Percentiles rank a stretch among this genome's conserved stretches.
phyloP scores from a whole-genome alignment of 2,329 filamentous ascomycete species.

The Pestalotiopsis sp. region DNA sequence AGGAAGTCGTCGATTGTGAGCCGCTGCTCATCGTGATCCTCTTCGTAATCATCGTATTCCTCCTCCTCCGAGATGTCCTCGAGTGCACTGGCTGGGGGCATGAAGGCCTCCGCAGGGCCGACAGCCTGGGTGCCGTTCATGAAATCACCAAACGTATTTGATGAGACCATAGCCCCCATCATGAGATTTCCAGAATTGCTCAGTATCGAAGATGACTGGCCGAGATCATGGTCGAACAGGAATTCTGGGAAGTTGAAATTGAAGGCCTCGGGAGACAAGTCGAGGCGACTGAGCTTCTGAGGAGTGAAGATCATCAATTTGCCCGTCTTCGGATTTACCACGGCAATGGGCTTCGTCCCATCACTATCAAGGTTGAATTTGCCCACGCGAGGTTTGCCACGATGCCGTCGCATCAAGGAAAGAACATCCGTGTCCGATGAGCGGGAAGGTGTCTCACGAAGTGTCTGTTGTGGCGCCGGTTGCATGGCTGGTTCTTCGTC shows the following conservation, averaged over 20 bases:
- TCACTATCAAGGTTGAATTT: constrained; percentile 57
- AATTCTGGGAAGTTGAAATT: constrained; percentile 38
- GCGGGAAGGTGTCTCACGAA: constrained; percentile 39
- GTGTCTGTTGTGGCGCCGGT: constrained; percentile 48
- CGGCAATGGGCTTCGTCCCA: constrained; percentile 59
- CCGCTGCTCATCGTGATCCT: constrained; percentile 65
- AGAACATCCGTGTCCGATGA: constrained; percentile 53
- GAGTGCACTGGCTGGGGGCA: constrained; percentile 61
- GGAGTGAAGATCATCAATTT: constrained; percentile 68
- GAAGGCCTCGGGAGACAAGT: constrained; percentile 58
- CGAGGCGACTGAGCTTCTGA: constrained; percentile 46
- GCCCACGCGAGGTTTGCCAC: constrained; percentile 55
- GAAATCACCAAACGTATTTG: constrained; percentile 56
- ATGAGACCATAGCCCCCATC: constrained; percentile 71
- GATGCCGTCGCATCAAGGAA: constrained; percentile 45
- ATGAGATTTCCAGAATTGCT: constrained; percentile 74
- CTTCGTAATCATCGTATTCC: constrained; percentile 50
- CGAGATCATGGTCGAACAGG: constrained; percentile 35
- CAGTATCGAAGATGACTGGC: constrained; percentile 56
- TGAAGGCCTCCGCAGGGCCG: constrained; percentile 73
- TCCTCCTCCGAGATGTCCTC: constrained; percentile 54
- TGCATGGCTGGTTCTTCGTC: constrained; percentile 56
- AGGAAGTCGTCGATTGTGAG: constrained; percentile 75
- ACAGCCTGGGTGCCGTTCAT: constrained; percentile 63
- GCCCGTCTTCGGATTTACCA: constrained; percentile 57